Conservation (phyloP, 129 eudicot genomes). For the Kitagawia praeruptora region DNA sequence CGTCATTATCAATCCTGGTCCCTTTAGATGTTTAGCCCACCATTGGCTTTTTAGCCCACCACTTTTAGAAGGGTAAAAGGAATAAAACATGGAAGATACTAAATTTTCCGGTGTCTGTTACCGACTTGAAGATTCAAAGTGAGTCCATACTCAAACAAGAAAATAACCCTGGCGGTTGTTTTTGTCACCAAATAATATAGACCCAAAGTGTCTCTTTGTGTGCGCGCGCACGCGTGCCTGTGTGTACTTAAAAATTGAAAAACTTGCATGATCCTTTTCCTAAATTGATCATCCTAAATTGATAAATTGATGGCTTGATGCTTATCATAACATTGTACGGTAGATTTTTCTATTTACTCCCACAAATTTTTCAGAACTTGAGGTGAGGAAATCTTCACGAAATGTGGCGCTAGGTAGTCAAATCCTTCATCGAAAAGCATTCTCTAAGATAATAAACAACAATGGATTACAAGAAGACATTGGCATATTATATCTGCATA, state of each 20-base stretch:
- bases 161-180: neutral
- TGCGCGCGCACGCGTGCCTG: neutral
- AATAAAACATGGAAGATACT: neutral
- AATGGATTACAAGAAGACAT: neutral
- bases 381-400: neutral
- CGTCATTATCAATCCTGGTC: neutral
- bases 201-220: neutral
- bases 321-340: neutral
- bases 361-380: neutral
- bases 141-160: neutral
- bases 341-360: neutral
- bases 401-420: neutral
- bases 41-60: neutral
- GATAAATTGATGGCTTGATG: neutral
- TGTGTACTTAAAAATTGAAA: neutral
- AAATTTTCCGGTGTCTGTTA: neutral
- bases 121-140: neutral
- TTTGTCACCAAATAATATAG: neutral
- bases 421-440: neutral
- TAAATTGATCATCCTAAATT: neutral
- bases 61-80: neutral
- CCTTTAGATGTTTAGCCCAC: neutral
- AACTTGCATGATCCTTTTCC: neutral
- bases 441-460: neutral
- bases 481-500: neutral